These are phyloP conservation scores for Senecio squalidus DNA, from an alignment of 140 eudicot species.

Conservation along the genomic window DNA sequence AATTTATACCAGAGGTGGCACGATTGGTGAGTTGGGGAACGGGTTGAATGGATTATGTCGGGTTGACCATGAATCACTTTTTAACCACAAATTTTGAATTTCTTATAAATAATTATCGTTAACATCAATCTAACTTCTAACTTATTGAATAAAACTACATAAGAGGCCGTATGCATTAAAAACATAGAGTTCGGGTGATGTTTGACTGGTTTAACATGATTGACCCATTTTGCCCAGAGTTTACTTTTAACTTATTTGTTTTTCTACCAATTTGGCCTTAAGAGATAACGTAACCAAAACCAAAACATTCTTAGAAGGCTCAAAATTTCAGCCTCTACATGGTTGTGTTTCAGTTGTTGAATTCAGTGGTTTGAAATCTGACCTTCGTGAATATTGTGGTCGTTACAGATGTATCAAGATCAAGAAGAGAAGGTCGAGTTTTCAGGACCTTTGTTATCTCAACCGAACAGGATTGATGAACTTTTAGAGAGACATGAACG, in stretches of 20 bases:
- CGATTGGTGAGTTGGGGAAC: neutral
- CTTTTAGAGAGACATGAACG: constrained; percentile 86
- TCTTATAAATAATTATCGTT: neutral
- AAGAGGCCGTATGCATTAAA: no score
- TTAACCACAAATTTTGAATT: neutral
- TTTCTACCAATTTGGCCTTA: no score
- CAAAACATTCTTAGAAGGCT: neutral
- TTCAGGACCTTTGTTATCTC: constrained; percentile 89
- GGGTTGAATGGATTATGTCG: neutral
- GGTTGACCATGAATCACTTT: neutral
- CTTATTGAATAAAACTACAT: no score
- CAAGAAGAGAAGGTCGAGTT: constrained; percentile 83
- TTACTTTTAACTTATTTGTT: no score
- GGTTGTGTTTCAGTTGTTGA: neutral
- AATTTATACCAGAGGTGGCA: neutral
- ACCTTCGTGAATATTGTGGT: constrained; percentile 9
- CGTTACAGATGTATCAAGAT: constrained; percentile 50
- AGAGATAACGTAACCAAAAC: neutral
- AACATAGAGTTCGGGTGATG: no score
- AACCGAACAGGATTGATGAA: constrained; percentile 71
- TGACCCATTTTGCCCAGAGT: no score
- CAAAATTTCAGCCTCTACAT: neutral
- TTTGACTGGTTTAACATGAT: no score
- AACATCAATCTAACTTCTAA: no score
- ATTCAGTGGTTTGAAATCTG: neutral